phyloP scores from a whole-genome alignment of 2,329 filamentous ascomycete genomes.

The Penicillium sp. region DNA sequence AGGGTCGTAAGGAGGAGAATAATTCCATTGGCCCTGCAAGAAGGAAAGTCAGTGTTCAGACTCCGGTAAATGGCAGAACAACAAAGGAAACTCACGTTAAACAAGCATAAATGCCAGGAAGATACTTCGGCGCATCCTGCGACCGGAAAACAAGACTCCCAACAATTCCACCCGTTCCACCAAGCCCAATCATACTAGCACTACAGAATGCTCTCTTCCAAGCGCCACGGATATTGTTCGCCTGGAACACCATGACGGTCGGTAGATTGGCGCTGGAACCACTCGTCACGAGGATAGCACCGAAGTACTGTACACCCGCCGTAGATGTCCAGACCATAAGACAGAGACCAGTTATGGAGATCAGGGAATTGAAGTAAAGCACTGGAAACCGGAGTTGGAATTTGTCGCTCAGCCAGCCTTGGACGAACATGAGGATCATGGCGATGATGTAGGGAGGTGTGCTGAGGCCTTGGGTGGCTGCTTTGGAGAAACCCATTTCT shows the following conservation, averaged over 20 bases:
- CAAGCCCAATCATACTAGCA: constrained; percentile 1
- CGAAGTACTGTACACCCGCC: not conserved
- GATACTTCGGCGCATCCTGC: constrained; percentile 5
- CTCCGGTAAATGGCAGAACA: not conserved
- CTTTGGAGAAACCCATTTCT: not conserved
- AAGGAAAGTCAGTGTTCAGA: not conserved
- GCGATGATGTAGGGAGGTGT: constrained; percentile 2
- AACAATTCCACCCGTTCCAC: constrained; percentile 1
- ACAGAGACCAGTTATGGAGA: not conserved
- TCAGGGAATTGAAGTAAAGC: not conserved
- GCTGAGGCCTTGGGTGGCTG: not conserved
- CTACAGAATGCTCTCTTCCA: constrained; percentile 4
- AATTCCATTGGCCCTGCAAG: not conserved
- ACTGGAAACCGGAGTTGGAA: not conserved
- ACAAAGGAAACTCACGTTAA: not conserved
- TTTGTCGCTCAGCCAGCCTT: constrained; percentile 1
- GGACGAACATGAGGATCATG: constrained; percentile 3
- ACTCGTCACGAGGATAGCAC: not conserved
- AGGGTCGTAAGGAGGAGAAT: not conserved
- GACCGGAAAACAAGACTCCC: not conserved
- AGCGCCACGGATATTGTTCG: constrained; percentile 2
- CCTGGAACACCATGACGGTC: not conserved
- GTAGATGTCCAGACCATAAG: not conserved
- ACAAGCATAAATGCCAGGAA: constrained; percentile 3
- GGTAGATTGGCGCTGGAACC: not conserved